Conservation (phyloP, 2,329 filamentous ascomycete species). For the Paecilomyces niveus region DNA sequence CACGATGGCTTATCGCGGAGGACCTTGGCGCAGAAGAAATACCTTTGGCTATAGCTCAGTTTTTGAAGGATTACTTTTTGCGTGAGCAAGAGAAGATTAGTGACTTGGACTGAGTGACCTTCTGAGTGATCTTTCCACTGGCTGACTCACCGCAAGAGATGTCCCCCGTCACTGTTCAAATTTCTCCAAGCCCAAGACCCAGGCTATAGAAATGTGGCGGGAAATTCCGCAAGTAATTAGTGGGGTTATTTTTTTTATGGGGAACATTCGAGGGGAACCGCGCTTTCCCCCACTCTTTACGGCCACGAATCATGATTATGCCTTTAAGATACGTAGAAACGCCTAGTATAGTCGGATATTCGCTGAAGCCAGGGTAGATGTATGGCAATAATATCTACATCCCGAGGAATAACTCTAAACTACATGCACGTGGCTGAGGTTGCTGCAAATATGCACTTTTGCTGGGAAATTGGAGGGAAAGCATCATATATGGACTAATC, state of each 20-base stretch:
- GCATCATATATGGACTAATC: neutral
- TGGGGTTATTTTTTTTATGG: neutral
- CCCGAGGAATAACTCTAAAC: neutral
- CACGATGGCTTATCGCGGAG: neutral
- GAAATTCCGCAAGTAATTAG: neutral
- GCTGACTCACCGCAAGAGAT: neutral
- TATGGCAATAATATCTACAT: neutral
- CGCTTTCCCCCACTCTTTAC: neutral
- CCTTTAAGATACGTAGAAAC: neutral
- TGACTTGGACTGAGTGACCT: neutral
- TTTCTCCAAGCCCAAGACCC: neutral
- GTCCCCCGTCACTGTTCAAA: neutral
- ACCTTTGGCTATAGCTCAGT: neutral
- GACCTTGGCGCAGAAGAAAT: neutral
- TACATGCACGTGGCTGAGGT: neutral
- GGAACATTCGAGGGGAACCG: neutral
- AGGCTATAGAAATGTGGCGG: neutral
- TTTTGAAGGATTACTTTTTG: neutral
- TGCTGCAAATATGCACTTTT: neutral
- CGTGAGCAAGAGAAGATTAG: neutral
- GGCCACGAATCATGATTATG: neutral
- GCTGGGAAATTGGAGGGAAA: neutral
- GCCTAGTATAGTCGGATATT: neutral
- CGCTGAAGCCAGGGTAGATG: neutral
- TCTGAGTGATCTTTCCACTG: neutral